Evolutionary conservation across 2,329 filamentous ascomycete genomes (phyloP).

Genomic region (Trichoderma atrobrunneum): DNA sequence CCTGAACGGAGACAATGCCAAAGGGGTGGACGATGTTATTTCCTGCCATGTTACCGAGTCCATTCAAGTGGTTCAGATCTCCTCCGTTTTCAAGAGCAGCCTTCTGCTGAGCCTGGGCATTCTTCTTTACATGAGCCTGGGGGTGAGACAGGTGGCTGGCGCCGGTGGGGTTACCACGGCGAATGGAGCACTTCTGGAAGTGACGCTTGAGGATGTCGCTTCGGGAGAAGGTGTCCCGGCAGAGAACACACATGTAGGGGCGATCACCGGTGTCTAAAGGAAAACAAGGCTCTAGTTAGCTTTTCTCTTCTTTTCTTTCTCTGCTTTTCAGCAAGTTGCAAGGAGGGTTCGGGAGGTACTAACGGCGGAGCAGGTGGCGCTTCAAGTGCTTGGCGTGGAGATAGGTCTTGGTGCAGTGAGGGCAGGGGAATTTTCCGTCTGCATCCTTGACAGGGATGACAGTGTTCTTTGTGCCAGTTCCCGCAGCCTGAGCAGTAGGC

Average conservation of each 20-base stretch:
- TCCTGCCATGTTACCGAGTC: constrained; percentile 55
- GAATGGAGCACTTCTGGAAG: constrained; percentile 98
- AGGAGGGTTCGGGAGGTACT: constrained; percentile 46
- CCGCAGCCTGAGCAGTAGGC: constrained; percentile 70
- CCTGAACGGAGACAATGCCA: constrained; percentile 53
- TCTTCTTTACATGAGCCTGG: constrained; percentile 83
- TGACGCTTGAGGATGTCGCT: constrained; percentile 98
- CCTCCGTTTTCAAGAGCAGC: constrained; percentile 52
- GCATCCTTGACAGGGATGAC: constrained; percentile 92
- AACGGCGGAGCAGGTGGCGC: constrained; percentile 91
- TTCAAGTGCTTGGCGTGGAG: constrained; percentile 96
- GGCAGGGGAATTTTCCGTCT: constrained; percentile 96
- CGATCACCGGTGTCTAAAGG: constrained; percentile 86
- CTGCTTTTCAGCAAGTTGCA: neutral
- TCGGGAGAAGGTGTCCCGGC: constrained; percentile 95
- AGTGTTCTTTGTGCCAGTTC: constrained; percentile 71
- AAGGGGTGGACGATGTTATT: constrained; percentile 59
- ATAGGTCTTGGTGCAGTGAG: constrained; percentile 97
- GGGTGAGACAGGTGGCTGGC: constrained; percentile 93
- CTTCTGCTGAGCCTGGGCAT: constrained; percentile 60
- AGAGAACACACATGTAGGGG: constrained; percentile 96
- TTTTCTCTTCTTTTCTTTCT: neutral
- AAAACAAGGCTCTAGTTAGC: neutral
- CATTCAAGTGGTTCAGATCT: constrained; percentile 58
- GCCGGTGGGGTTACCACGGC: constrained; percentile 91